A percentile compares a stretch with the other conserved stretches of the same genome.
These are phyloP conservation scores for Rauvolfia tetraphylla DNA, from an alignment of 257 asterid species.

Conservation along the genomic window DNA sequence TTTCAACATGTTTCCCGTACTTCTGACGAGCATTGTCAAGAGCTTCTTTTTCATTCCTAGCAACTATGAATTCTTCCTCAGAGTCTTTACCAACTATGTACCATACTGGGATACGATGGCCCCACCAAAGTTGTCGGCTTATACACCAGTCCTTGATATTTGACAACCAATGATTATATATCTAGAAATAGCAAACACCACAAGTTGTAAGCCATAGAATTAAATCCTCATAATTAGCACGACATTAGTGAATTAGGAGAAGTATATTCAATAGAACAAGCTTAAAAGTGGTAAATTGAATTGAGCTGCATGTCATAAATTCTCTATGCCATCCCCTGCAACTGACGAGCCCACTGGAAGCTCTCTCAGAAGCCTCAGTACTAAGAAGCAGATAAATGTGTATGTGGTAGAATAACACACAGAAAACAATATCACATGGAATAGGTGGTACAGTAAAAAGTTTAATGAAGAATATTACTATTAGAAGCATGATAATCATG, in stretches of 20 bases:
- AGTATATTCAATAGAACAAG: not conserved
- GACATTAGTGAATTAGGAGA: not conserved
- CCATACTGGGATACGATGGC: slow-evolving; percentile 99
- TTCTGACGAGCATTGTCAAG: slow-evolving; percentile 62
- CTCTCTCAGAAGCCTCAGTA: not conserved
- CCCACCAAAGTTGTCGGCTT: slow-evolving; percentile 99
- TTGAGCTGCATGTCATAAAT: not conserved
- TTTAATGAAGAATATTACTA: not conserved
- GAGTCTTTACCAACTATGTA: slow-evolving; percentile 80
- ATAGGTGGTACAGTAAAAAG: not conserved
- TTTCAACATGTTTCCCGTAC: slow-evolving; percentile 73
- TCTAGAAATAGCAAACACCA: slow-evolving; percentile 42
- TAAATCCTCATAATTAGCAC: not conserved
- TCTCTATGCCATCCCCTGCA: not conserved
- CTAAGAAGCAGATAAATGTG: not conserved
- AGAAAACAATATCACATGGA: not conserved
- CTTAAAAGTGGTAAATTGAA: not conserved
- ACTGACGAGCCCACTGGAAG: not conserved
- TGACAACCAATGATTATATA: slow-evolving; percentile 93
- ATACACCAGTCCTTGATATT: slow-evolving; percentile 99
- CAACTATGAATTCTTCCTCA: slow-evolving; percentile 89
- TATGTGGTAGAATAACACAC: not conserved
- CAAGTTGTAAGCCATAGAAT: slow-evolving; percentile 20
- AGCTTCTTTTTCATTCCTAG: slow-evolving; percentile 84
- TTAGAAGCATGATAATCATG: not conserved